Base-by-base conservation (phyloP, 306 rosid species). In the Crotalaria pallida region DNA sequence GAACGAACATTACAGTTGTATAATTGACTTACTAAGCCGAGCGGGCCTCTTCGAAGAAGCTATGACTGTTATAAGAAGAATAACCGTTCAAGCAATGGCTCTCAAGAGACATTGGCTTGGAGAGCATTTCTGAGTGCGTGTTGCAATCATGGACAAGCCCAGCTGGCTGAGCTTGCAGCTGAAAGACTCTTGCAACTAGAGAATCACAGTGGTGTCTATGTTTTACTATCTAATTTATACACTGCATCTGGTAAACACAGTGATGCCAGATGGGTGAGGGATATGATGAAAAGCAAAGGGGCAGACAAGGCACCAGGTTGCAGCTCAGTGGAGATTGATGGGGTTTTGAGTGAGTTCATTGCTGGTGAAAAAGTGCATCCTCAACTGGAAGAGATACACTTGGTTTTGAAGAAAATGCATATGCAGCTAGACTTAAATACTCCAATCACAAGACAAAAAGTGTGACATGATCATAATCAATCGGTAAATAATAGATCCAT, bases 111-210 rank as follows among this genome's bases (percentile, higher is more conserved):
- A 62, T 73, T 81, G 61, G 89, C 91, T 76, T 88, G 96, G 97
- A 83, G 93, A 57, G 91, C 97, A 29, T 88, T 88, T 82, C 76
- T 91, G 15, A 85, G 89, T 71, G 91, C 91, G 27, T 85, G 97
- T 47, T 86, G 86, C 58, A 88, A 80, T 18, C 85, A 84, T 36
- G 91, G 92, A 69, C 79, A 85, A 72, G 75, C 79, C 62, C 80
- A 77, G 57, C 56, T 84, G 15, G 92, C 92, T 2, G 85, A 83
- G 84, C 29, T 66, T 22, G 89, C 88, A 9, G 88, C 88, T 53
- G 78, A 80, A 56, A 80, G 81, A 50, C 85, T 87, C 31, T 55
- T 82, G 43, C 55, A 1, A 73, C 33, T 81, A 1, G 89, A 84
- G 36, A 48, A 52, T 2, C 88, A 85, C 16, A 85, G 89, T 59